Evolutionary conservation across 192 early-diverging fungal species (phyloP).

Genomic region (Geranomyces michiganensis): DNA sequence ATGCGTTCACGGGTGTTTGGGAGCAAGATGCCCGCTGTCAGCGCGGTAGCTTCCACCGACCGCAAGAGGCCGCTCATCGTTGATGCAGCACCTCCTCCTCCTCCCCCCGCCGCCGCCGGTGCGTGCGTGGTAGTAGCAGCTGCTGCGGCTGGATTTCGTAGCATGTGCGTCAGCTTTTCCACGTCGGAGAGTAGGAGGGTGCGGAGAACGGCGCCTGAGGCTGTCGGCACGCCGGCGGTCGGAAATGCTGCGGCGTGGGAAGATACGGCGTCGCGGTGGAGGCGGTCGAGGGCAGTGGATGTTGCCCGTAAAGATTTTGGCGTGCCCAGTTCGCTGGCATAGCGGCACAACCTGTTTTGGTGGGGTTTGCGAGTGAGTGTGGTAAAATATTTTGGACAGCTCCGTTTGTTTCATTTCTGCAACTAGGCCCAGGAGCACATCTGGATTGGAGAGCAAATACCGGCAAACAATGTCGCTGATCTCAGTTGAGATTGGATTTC

Average conservation of each 20-base stretch:
- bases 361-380: no score
- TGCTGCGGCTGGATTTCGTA: background rate
- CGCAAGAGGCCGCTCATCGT: background rate
- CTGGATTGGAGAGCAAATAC: background rate
- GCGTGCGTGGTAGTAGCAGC: background rate
- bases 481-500: background rate
- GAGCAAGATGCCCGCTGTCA: constrained; percentile 7
- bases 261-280: background rate
- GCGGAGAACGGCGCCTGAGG: background rate
- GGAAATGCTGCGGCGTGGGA: background rate
- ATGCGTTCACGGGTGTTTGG: background rate
- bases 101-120: background rate
- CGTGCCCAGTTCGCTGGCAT: constrained; percentile 8
- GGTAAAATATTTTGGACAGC: background rate
- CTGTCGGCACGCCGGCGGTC: background rate
- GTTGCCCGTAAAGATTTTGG: background rate
- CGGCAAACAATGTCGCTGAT: constrained; percentile 11
- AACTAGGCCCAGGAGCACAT: background rate
- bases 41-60: constrained; percentile 4
- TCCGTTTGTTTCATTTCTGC: background rate
- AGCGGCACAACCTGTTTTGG: background rate
- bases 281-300: constrained; percentile 1
- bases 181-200: background rate
- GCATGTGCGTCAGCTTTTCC: background rate
- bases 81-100: no score